Evolutionary conservation across 2,329 filamentous ascomycete species (phyloP).

Genomic region (Canariomyces notabilis): DNA sequence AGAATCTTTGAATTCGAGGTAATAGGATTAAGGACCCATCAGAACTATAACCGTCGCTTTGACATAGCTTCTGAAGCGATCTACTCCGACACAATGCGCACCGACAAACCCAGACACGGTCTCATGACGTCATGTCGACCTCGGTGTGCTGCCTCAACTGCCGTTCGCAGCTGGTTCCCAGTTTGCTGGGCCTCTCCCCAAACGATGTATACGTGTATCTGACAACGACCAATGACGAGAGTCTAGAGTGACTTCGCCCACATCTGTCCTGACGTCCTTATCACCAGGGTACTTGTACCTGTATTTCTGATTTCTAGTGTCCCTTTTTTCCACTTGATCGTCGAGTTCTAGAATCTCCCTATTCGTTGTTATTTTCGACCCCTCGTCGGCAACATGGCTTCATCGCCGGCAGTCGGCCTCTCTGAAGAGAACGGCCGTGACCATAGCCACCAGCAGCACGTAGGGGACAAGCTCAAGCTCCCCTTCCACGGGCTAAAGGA

Average conservation of each 20-base stretch:
- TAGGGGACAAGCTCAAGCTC: slow-evolving; percentile 46
- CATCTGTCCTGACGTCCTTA: too few relatives aligned
- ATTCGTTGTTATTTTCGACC: neutral
- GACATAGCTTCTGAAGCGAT: too few relatives aligned
- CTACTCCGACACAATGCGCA: neutral
- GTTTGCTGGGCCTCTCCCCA: too few relatives aligned
- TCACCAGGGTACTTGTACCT: too few relatives aligned
- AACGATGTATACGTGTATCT: too few relatives aligned
- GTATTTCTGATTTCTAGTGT: too few relatives aligned
- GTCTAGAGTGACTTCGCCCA: too few relatives aligned
- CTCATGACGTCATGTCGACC: neutral
- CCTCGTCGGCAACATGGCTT: neutral
- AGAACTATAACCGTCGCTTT: too few relatives aligned
- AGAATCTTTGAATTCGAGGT: too few relatives aligned
- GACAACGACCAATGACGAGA: too few relatives aligned
- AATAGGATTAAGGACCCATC: too few relatives aligned
- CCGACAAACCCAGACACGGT: neutral
- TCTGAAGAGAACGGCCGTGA: slow-evolving; percentile 20
- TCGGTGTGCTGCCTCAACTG: neutral
- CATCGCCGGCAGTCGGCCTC: neutral
- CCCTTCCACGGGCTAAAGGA: slow-evolving; percentile 45
- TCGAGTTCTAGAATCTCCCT: neutral
- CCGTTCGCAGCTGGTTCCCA: neutral
- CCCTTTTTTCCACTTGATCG: too few relatives aligned
- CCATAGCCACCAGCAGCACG: slow-evolving; percentile 2